Percentiles rank a stretch among this genome's conserved stretches.
Evolutionary conservation across 331 rosid species (phyloP).

Genomic region (Rosa hybrid): DNA sequence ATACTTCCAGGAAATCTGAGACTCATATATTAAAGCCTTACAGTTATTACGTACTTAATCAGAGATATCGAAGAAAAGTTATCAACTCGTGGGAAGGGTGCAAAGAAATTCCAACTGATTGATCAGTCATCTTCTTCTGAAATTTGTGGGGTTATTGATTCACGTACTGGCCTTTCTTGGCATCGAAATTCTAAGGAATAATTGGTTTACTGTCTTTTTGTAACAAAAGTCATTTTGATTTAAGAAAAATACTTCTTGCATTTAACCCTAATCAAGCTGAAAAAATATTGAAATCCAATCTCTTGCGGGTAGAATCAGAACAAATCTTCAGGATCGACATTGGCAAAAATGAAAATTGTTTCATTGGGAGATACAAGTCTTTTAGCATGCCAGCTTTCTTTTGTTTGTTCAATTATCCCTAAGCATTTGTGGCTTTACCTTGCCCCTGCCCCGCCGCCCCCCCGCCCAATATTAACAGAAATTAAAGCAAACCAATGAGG

Average conservation of each 20-base stretch:
- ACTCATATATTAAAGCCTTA: not conserved
- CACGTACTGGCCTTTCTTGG: not conserved
- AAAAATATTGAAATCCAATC: not conserved
- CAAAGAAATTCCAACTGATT: not conserved
- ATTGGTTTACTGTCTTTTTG: not conserved
- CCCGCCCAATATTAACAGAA: not conserved
- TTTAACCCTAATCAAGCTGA: not conserved
- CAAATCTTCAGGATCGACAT: not conserved
- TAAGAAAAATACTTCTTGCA: not conserved
- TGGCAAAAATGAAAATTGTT: not conserved
- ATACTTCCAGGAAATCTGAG: conserved; percentile 13
- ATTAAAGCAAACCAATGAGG: not conserved
- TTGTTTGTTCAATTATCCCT: not conserved
- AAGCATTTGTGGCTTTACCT: not conserved
- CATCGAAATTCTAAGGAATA: not conserved
- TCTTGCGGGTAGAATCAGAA: not conserved
- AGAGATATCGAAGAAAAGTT: not conserved
- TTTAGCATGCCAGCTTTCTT: not conserved
- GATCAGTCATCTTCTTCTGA: not conserved
- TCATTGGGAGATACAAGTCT: not conserved
- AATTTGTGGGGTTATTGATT: not conserved
- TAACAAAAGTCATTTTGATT: not conserved
- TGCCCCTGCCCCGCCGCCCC: no score
- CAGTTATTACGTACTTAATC: not conserved
- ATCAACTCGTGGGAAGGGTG: not conserved